Evolutionary conservation across 2,329 filamentous ascomycete genomes (phyloP), one percentile per base, ranked within the genome.

Genomic region (Hypocreales sp.): DNA sequence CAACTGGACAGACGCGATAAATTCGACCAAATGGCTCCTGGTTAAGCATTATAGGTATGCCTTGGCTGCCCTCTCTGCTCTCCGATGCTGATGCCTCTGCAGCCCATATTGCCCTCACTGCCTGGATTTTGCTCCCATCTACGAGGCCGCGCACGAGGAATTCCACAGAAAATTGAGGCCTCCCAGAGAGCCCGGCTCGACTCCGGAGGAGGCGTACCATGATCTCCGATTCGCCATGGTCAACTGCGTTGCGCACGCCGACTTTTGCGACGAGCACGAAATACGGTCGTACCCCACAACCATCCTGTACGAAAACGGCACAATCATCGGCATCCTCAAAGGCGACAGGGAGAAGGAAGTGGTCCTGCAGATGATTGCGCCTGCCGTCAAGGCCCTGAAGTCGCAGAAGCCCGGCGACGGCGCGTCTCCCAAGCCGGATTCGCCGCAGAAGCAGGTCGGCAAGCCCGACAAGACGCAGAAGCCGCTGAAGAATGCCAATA

Each of bases 111-210:
- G 68, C 52, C 65, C 64, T 25, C 83, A 93, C 52, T 94, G 86
- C 58, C 66, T 67, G 48, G 61, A 67, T 26, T 80, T 83, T 44
- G 83, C 81, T 28, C 90, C 90, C 7, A 76, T 72, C 27, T 94
- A 73, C 63, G 84, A 95, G 55, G 94, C 86, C 5, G 54, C 87
- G 10, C 93, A 95, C 62, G 90, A 98, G 57, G 94, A 76, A 53
- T 98, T 94, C 59, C 61, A 82, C 58, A 94, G n/a, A n/a, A n/a
- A n/a, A n/a, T n/a, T n/a, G n/a, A n/a, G n/a, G n/a, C n/a, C n/a
- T n/a, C 90, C 82, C 20, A 76, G 83, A 42, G 77, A 79, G 11
- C 57, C 76, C 48, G 41, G 61, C 48, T 36, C 70, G 55, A 56
- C 64, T 22, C 53, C 56, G 16, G 94, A 94, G 45, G 73, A 75